Evolutionary conservation across 2,329 filamentous ascomycete genomes (phyloP).

Genomic region (Alternaria longipes): DNA sequence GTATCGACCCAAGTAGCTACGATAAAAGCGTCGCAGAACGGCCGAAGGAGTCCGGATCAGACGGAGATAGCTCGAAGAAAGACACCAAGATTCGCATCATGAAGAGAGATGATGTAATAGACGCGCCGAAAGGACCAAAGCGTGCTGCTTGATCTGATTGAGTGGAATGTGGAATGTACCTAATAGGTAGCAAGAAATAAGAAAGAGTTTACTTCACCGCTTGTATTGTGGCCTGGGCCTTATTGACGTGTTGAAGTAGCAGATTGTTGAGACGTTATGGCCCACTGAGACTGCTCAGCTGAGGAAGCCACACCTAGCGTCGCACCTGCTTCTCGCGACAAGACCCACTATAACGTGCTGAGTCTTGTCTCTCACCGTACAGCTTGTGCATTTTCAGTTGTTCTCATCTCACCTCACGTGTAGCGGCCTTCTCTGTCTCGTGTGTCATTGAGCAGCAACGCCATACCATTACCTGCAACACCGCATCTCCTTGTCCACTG

Average conservation of each 20-base stretch:
- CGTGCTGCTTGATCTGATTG: constrained; percentile 31
- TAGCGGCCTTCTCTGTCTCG: not conserved
- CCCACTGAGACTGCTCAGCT: not conserved
- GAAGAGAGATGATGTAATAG: constrained; percentile 50
- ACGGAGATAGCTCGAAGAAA: constrained; percentile 39
- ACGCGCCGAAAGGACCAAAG: constrained; percentile 50
- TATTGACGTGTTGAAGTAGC: not conserved
- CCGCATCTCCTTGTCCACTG: not conserved
- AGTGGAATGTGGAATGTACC: constrained; percentile 8
- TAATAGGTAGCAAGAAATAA: constrained; percentile 44
- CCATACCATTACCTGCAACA: not conserved
- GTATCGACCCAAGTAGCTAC: constrained; percentile 69
- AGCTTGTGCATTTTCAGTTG: not conserved
- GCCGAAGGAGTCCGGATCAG: constrained; percentile 46
- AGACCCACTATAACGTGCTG: not conserved
- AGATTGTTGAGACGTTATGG: not conserved
- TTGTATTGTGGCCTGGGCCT: not conserved
- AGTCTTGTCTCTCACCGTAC: constrained; percentile 5
- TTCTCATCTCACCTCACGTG: not conserved
- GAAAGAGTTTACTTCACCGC: constrained; percentile 30
- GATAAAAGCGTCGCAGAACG: constrained; percentile 56
- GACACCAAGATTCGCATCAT: constrained; percentile 50
- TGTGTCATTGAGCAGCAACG: too few species aligned
- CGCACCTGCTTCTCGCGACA: constrained; percentile 20
- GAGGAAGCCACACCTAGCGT: constrained; percentile 22